These are phyloP conservation scores for Xanthoconium stramineum DNA, from an alignment of 768 basidiomycete genomes.

Conservation along the genomic window DNA sequence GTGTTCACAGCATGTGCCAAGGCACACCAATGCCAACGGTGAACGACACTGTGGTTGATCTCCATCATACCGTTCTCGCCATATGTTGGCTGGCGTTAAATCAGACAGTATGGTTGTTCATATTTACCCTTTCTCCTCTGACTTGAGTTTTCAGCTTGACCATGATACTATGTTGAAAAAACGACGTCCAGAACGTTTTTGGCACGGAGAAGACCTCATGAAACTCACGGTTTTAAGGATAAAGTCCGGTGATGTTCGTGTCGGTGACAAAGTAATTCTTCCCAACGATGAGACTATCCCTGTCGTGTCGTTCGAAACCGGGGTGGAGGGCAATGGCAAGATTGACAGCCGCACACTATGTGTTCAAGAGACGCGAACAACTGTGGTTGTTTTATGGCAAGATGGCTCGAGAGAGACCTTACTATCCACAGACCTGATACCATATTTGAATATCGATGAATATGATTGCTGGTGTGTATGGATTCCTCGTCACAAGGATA, in stretches of 20 bases:
- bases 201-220: conserved; percentile 61
- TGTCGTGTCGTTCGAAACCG: conserved; percentile 58
- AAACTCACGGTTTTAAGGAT: conserved; percentile 63
- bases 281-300: conserved; percentile 48
- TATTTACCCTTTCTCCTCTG: not conserved
- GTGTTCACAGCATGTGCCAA: conserved; percentile 44
- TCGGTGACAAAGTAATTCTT: conserved; percentile 69
- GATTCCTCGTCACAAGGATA: not conserved
- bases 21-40: conserved; percentile 41
- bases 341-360: conserved; percentile 56
- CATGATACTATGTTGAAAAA: conserved; percentile 50
- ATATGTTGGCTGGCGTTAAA: conserved; percentile 87
- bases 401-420: conserved; percentile 67
- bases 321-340: conserved; percentile 40
- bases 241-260: conserved; percentile 62
- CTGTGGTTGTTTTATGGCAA: conserved; percentile 80
- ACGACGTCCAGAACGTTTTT: conserved; percentile 70
- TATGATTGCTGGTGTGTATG: conserved; percentile 79
- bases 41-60: conserved; percentile 63
- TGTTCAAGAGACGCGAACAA: conserved; percentile 71
- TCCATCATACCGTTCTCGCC: conserved; percentile 75
- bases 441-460: conserved; percentile 86
- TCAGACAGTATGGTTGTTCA: conserved; percentile 57
- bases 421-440: conserved; percentile 64
- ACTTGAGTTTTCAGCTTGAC: conserved; percentile 49